Percentiles rank a stretch among this genome's conserved stretches.
These are phyloP conservation scores for Rhytidiadelphus loreus DNA, from an alignment of 225 moss, liverwort and hornwort species.

Conservation along the genomic window DNA sequence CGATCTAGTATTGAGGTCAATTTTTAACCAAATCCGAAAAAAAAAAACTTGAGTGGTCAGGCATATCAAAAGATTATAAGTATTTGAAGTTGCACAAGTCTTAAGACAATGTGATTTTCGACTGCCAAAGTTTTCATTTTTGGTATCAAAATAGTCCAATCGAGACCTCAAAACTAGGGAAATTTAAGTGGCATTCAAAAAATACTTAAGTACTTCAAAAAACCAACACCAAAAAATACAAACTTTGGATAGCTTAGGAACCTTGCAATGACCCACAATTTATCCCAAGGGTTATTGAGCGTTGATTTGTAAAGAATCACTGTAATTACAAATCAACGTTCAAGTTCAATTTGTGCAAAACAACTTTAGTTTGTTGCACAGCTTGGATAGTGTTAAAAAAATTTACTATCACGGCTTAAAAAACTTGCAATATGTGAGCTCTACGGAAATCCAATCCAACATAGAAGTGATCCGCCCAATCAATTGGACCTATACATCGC, in stretches of 20 bases:
- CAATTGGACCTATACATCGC: too few species aligned
- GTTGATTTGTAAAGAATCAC: too few species aligned
- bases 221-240: fast-evolving
- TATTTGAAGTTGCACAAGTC: neutral
- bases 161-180: neutral
- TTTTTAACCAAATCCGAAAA: neutral
- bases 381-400: neutral
- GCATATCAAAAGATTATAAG: neutral
- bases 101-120: neutral
- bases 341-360: neutral
- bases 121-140: neutral
- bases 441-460: too few species aligned
- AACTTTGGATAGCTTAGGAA: neutral
- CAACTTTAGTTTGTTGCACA: neutral
- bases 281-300: too few species aligned
- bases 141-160: neutral
- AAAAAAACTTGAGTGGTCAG: neutral
- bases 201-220: neutral
- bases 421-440: neutral
- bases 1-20: neutral
- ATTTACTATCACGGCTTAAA: neutral
- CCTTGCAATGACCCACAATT: too few species aligned
- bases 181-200: neutral
- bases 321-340: too few species aligned
- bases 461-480: neutral